phyloP scores from a whole-genome alignment of 2,329 filamentous ascomycete genomes.

The Drechmeria coniospora region DNA sequence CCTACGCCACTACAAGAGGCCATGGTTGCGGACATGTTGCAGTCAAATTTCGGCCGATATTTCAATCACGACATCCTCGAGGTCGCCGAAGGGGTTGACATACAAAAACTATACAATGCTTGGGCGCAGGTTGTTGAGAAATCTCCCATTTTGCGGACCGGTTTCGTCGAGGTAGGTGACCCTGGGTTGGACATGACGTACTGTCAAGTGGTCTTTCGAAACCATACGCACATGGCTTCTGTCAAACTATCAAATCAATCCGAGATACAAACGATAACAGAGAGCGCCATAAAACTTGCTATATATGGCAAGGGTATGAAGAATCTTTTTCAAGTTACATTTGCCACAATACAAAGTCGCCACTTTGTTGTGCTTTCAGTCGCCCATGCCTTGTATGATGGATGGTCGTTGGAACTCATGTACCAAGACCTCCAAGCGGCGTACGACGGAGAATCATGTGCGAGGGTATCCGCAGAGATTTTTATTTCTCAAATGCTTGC shows the following conservation, averaged over 20 bases:
- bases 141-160: constrained; percentile 61
- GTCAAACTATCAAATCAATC: constrained; percentile 12
- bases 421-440: constrained; percentile 54
- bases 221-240: constrained; percentile 8
- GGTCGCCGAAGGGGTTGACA: constrained; percentile 37
- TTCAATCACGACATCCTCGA: constrained; percentile 73
- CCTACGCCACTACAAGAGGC: constrained; percentile 75
- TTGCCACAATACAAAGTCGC: constrained; percentile 18
- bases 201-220: constrained; percentile 30
- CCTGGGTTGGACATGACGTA: constrained; percentile 34
- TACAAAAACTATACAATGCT: constrained; percentile 39
- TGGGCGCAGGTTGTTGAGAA: constrained; percentile 43
- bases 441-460: constrained; percentile 32
- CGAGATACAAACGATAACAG: constrained; percentile 20
- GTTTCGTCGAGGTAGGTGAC: constrained; percentile 52
- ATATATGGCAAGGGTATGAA: constrained; percentile 16
- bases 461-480: constrained; percentile 31
- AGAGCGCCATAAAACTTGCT: constrained; percentile 22
- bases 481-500: constrained; percentile 26
- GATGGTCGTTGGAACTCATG: constrained; percentile 63
- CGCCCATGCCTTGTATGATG: constrained; percentile 79
- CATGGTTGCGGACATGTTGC: constrained; percentile 69
- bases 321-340: constrained; percentile 32
- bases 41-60: constrained; percentile 59
- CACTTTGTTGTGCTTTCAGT: constrained; percentile 51